A percentile compares a stretch with the other conserved stretches of the same genome.
phyloP scores from a whole-genome alignment of 495 filamentous ascomycete genomes.

The Lasiosphaeriaceae sp. region DNA sequence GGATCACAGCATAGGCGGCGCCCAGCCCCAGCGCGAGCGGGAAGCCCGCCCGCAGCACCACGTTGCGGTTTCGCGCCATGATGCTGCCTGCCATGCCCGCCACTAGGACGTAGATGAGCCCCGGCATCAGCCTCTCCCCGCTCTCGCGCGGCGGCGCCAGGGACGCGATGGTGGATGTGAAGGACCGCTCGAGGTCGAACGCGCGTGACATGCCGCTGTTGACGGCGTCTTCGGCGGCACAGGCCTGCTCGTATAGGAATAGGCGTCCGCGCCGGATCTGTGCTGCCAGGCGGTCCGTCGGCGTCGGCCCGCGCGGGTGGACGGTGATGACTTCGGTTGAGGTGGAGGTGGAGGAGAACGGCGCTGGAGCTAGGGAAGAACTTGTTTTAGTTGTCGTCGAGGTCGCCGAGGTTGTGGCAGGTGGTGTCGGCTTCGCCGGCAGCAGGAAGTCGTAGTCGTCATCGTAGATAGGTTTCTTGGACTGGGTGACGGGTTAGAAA shows the following conservation, averaged over 20 bases:
- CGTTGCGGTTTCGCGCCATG: constrained; percentile 75
- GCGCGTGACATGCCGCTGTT: constrained; percentile 70
- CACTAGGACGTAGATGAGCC: constrained; percentile 83
- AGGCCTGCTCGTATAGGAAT: constrained; percentile 70
- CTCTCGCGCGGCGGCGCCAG: constrained; percentile 79
- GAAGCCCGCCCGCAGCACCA: constrained; percentile 67
- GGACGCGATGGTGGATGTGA: constrained; percentile 80
- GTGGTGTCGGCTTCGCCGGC: constrained; percentile 24
- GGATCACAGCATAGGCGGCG: constrained; percentile 70
- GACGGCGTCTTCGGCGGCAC: constrained; percentile 67
- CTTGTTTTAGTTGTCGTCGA: constrained; percentile 30
- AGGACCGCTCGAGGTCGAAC: constrained; percentile 74
- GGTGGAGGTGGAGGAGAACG: constrained; percentile 21
- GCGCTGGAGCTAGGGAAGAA: constrained; percentile 10
- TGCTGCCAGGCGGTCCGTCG: constrained; percentile 84
- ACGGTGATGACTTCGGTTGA: constrained; percentile 20
- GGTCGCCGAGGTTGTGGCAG: constrained; percentile 18
- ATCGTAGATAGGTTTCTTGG: constrained; percentile 88
- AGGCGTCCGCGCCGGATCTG: constrained; percentile 78
- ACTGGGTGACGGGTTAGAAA: constrained; percentile 17
- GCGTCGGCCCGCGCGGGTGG: constrained; percentile 60
- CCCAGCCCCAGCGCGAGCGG: constrained; percentile 69
- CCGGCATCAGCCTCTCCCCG: constrained; percentile 80
- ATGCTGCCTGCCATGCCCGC: constrained; percentile 91
- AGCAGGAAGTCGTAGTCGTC: constrained; percentile 57